A percentile compares a stretch with the other conserved stretches of the same genome.
These are phyloP conservation scores for Oropetium thomaeum DNA, from an alignment of 176 grass and related monocot genomes.

Conservation along the genomic window DNA sequence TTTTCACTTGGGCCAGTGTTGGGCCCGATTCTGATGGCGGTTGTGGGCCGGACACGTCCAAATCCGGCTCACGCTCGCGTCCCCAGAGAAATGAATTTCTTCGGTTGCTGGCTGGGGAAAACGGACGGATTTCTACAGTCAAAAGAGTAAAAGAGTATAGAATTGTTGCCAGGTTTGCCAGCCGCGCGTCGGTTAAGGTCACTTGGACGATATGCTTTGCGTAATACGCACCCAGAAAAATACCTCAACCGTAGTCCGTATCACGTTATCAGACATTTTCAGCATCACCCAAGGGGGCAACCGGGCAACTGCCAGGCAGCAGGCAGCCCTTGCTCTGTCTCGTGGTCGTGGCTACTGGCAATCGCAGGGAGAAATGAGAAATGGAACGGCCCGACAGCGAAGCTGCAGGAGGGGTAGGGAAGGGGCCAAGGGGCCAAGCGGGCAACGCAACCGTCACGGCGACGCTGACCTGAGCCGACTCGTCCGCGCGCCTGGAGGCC, in stretches of 20 bases:
- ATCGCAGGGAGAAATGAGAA: not conserved
- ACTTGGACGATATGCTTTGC: not conserved
- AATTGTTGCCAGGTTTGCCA: not conserved
- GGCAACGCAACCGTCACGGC: not conserved
- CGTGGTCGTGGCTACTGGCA: not conserved
- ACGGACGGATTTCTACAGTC: not conserved
- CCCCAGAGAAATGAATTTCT: not conserved
- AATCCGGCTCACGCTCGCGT: not conserved
- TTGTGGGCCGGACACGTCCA: not conserved
- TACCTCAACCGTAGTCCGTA: not conserved
- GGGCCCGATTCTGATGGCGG: not conserved
- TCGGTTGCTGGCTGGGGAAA: not conserved
- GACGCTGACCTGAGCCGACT: not conserved
- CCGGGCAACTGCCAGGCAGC: not conserved
- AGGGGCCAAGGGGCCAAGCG: too few relatives aligned
- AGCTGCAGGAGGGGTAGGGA: too few relatives aligned
- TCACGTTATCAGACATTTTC: too few relatives aligned
- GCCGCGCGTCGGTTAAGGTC: not conserved
- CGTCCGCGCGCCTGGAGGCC: not conserved
- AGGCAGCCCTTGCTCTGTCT: not conserved
- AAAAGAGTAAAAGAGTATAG: too few relatives aligned
- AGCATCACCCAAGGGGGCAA: too few relatives aligned
- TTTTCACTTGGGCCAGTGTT: not conserved
- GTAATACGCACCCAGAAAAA: not conserved
- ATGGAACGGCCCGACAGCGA: not conserved